These are phyloP conservation scores for Corrigiola litoralis DNA, from an alignment of 179 eudicot genomes.

Conservation along the genomic window DNA sequence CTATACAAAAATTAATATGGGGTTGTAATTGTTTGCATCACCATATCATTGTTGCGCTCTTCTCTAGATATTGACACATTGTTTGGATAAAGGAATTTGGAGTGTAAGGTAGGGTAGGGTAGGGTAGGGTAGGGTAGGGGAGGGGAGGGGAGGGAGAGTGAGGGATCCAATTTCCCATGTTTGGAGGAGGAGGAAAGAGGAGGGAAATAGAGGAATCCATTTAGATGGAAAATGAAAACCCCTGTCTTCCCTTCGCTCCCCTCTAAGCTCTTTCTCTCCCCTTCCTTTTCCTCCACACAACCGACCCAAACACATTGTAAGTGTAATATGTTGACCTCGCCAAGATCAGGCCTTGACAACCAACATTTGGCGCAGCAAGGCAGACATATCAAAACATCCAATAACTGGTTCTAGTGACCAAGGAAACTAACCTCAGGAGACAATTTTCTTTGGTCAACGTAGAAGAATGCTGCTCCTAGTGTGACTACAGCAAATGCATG, in stretches of 20 bases:
- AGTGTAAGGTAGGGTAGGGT: no score
- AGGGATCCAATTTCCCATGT: no score
- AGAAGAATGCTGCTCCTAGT: conserved; percentile 58
- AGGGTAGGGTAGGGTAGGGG: no score
- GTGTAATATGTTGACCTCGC: not conserved
- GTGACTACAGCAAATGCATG: conserved; percentile 94
- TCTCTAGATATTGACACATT: no score
- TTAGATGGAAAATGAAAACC: no score
- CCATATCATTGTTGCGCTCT: no score
- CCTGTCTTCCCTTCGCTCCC: not conserved
- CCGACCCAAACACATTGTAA: not conserved
- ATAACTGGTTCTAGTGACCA: not conserved
- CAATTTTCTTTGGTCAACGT: conserved; percentile 75
- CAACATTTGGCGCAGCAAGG: no score
- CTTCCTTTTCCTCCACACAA: not conserved
- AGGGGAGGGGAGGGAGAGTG: no score
- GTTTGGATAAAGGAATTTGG: no score
- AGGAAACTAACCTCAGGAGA: conserved; percentile 71
- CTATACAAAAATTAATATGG: no score
- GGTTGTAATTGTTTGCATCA: no score
- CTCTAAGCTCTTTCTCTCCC: not conserved
- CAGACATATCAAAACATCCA: not conserved
- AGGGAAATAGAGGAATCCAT: not conserved
- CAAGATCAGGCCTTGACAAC: not conserved
- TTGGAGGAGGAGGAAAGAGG: not conserved